A percentile compares a stretch with the other conserved stretches of the same genome.
Conservation (phyloP, 805 yeast genomes). For the Candida maris region DNA sequence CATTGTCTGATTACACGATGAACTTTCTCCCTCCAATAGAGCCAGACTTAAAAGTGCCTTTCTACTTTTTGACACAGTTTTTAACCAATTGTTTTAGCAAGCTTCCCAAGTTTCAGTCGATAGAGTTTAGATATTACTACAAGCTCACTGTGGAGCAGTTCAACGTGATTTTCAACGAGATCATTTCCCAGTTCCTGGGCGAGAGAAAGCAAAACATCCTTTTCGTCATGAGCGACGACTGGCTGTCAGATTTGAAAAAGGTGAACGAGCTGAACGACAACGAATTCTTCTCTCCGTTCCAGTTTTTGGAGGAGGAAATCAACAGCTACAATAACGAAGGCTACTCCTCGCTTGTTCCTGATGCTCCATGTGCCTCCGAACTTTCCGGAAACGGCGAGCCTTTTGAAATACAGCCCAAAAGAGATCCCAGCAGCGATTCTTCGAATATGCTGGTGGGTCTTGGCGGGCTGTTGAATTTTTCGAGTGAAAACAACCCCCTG, state of each 20-base stretch:
- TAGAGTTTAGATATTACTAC: conserved; percentile 48
- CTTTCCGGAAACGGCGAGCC: neutral
- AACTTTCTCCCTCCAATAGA: conserved; percentile 72
- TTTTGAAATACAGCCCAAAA: neutral
- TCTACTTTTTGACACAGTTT: conserved; percentile 56
- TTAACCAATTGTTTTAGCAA: conserved; percentile 57
- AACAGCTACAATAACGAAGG: conserved; percentile 24
- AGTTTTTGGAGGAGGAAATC: conserved; percentile 25
- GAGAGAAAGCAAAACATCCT: conserved; percentile 33
- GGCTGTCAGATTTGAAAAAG: conserved; percentile 27
- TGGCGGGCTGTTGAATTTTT: conserved; percentile 27
- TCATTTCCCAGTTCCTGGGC: conserved; percentile 24
- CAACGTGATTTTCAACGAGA: conserved; percentile 27
- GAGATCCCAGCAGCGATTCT: conserved; percentile 5
- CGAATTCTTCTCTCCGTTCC: conserved; percentile 24
- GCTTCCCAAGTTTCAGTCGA: conserved; percentile 62
- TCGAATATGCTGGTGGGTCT: conserved; percentile 23
- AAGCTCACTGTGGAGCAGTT: conserved; percentile 32
- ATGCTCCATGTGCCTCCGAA: neutral
- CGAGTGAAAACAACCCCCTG: conserved; percentile 28
- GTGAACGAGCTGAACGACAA: conserved; percentile 31
- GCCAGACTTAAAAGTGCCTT: conserved; percentile 46
- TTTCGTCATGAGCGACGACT: conserved; percentile 30
- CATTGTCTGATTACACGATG: conserved; percentile 70
- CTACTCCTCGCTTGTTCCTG: conserved; percentile 11